Conservation (phyloP, 2,329 filamentous ascomycete species). For the Colletotrichum noveboracense region DNA sequence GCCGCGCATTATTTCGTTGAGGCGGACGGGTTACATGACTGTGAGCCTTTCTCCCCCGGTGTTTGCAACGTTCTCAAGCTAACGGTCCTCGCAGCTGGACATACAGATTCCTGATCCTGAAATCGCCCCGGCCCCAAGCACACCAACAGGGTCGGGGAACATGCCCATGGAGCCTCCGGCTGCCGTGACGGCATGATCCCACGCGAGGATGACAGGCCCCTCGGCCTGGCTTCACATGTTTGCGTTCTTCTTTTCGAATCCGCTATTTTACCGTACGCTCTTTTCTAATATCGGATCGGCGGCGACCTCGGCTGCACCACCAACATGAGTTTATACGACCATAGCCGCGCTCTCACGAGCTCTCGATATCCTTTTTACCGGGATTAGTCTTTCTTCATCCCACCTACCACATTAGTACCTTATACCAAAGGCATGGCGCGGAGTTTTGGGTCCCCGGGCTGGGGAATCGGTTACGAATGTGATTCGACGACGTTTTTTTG, state of each 20-base stretch:
- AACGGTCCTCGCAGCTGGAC: conserved; percentile 63
- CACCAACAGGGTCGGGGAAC: conserved; percentile 23
- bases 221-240: background rate
- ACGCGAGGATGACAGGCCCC: background rate
- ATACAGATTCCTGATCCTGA: conserved; percentile 84
- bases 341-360: background rate
- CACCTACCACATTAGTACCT: conserved; percentile 7
- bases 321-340: conserved; percentile 18
- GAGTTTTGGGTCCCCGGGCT: conserved; percentile 15
- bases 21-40: conserved; percentile 87
- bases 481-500: conserved; percentile 2
- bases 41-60: conserved; percentile 49
- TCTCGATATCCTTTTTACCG: conserved; percentile 19
- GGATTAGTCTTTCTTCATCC: background rate
- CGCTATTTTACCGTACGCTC: conserved; percentile 14
- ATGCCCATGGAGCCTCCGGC: conserved; percentile 18
- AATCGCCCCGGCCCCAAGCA: conserved; percentile 60
- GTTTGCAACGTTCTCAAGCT: conserved; percentile 21
- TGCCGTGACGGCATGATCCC: conserved; percentile 5
- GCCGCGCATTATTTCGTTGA: conserved; percentile 78
- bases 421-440: conserved; percentile 25
- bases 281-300: conserved; percentile 17
- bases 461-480: conserved; percentile 12
- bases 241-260: background rate
- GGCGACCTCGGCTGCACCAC: background rate